A percentile compares a stretch with the other conserved stretches of the same genome.
Conservation (phyloP, 768 basidiomycete genomes). For the Sistotremastrum suecicum region DNA sequence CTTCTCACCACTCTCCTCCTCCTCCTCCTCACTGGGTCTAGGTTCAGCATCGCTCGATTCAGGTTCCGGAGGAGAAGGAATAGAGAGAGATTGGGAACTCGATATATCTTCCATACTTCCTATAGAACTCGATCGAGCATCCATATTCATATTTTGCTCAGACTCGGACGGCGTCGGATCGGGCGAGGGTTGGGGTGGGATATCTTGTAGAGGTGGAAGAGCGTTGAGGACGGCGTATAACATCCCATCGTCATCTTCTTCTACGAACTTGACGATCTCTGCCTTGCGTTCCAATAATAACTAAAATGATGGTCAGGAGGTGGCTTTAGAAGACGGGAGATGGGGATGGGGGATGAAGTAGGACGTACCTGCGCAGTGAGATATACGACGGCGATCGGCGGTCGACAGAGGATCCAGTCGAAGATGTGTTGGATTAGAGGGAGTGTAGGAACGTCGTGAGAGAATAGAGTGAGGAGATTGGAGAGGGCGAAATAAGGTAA, state of each 20-base stretch:
- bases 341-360: background rate
- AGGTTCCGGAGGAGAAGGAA: slow-evolving; percentile 16
- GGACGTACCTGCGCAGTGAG: slow-evolving; percentile 63
- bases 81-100: background rate
- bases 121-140: background rate
- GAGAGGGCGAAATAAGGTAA: slow-evolving; percentile 85
- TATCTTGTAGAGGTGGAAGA: slow-evolving; percentile 15
- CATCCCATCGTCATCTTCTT: slow-evolving; percentile 72
- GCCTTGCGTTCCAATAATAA: slow-evolving; percentile 59
- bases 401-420: slow-evolving; percentile 74
- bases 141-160: background rate
- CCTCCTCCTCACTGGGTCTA: slow-evolving; percentile 2
- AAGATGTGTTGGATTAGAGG: slow-evolving; percentile 84
- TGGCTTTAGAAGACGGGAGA: background rate
- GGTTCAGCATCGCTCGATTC: slow-evolving; percentile 33
- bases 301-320: slow-evolving; percentile 23
- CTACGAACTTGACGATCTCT: slow-evolving; percentile 44
- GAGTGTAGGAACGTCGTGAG: slow-evolving; percentile 86
- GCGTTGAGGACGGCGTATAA: slow-evolving; percentile 58
- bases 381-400: slow-evolving; percentile 72
- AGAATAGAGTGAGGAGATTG: slow-evolving; percentile 81
- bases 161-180: background rate
- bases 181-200: background rate
- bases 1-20: slow-evolving; percentile 1
- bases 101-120: background rate